Conservation (phyloP, 2,329 filamentous ascomycete genomes). For the Zymoseptoria pseudotritici region DNA sequence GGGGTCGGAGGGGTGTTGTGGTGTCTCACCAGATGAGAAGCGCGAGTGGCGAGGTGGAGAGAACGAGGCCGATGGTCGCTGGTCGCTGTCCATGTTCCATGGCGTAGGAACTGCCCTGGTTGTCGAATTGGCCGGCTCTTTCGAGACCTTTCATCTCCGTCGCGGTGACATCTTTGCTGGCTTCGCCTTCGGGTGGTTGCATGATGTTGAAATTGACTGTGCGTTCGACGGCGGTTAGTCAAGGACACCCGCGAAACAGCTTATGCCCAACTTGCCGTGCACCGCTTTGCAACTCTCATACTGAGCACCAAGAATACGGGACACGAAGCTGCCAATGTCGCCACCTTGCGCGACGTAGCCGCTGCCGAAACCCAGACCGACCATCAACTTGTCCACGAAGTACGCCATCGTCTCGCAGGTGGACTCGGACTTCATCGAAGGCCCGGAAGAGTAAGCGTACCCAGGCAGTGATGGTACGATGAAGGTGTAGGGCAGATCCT, state of each 20-base stretch:
- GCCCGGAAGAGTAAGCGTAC: conserved; percentile 41
- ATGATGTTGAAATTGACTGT: conserved; percentile 6
- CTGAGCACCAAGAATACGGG: conserved; percentile 27
- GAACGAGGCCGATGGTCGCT: conserved; percentile 1
- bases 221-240: background rate
- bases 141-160: conserved; percentile 33
- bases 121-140: conserved; percentile 32
- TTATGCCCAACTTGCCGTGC: background rate
- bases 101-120: conserved; percentile 1
- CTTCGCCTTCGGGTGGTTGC: conserved; percentile 13
- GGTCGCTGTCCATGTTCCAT: conserved; percentile 1
- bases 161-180: conserved; percentile 13
- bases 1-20: background rate
- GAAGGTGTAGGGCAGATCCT: conserved; percentile 47
- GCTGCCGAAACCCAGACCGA: conserved; percentile 41
- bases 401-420: conserved; percentile 30
- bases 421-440: conserved; percentile 39
- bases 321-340: conserved; percentile 42
- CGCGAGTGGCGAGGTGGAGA: background rate
- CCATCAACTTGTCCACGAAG: conserved; percentile 43
- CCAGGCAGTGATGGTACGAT: conserved; percentile 47
- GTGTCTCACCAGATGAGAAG: background rate
- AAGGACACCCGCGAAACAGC: too few relatives aligned
- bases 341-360: conserved; percentile 49
- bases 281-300: conserved; percentile 4